These are phyloP conservation scores for Arctium lappa DNA, from an alignment of 129 eudicot genomes.

Conservation along the genomic window DNA sequence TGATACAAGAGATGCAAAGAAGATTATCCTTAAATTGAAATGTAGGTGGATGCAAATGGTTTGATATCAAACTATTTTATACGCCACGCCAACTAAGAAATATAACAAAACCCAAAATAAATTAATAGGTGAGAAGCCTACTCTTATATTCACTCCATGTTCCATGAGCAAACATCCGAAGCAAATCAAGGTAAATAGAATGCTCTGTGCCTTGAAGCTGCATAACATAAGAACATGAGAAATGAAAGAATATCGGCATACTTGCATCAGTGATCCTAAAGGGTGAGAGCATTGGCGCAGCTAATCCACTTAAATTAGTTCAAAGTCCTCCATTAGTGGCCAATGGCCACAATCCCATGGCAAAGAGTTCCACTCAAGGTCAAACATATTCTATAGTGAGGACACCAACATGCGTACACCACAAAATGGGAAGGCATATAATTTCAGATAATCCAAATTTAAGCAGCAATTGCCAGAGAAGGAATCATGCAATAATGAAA, in stretches of 20 bases:
- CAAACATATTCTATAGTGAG: too few species aligned
- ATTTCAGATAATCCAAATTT: too few species aligned
- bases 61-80: not conserved
- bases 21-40: not conserved
- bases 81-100: not conserved
- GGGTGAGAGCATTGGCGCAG: not conserved
- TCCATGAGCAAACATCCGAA: constrained; percentile 87
- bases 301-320: not conserved
- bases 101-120: not conserved
- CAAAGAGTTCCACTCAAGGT: too few species aligned
- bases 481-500: not conserved
- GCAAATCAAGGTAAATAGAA: constrained; percentile 62
- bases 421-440: too few species aligned
- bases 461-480: not conserved
- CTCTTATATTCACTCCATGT: constrained; percentile 94
- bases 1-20: not conserved
- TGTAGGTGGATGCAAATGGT: not conserved
- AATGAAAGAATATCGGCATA: not conserved
- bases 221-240: constrained; percentile 15
- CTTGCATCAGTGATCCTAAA: not conserved
- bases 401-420: too few species aligned
- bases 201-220: constrained; percentile 85
- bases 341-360: too few species aligned
- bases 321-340: too few species aligned
- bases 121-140: constrained; percentile 28